Evolutionary conservation across 352 stramenopile species (phyloP), one percentile per base, ranked within the genome.

Genomic region (Pythium rishiriense): DNA sequence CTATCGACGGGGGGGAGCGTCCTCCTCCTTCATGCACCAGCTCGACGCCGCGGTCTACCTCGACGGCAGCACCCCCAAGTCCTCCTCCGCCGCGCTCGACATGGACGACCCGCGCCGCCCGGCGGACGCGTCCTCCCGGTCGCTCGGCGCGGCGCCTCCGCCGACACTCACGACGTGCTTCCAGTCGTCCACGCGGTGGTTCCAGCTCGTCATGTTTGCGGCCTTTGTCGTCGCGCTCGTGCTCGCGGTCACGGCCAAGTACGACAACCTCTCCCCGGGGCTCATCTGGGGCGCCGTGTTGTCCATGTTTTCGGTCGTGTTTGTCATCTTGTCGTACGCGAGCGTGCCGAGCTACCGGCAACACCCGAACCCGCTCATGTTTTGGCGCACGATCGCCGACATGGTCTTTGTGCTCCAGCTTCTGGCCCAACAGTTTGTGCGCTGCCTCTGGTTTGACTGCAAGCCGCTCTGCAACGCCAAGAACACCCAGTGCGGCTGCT

Each of bases 281-380:
- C 70, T 94, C 24, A 93, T 96, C 64, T 96, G 85, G 85, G 87
- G 87, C 55, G 87, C 85, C 58, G 66, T 93, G 48, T 79, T 96
- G 31, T 88, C 77, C 37, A 72, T 87, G 53, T 91, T 93, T 63
- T 94, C 85, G n/a, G 85, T 94, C 53, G 82, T 94, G 57, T 91
- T 93, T 52, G 85, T 96, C 29, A 91, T 96, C 42, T 52, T 96
- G 10, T 90, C 78, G 61, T 96, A 94, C 66, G 78, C 72, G 15
- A 92, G 84, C 60, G 85, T 93, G 24, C 82, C 79, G 3, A 81
- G 77, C 52, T 93, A 93, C 68, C 78, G 87, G 0, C 85, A 94
- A 61, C 87, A 96, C 58, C 87, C 87, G 26, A 96, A 96, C 53
- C 85, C 87, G 64, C 82, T 96, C 50, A 85, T 96, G 26, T 96